Base-by-base conservation (phyloP, 1,284 basidiomycete genomes). In the Fomitopsis pinicola region DNA sequence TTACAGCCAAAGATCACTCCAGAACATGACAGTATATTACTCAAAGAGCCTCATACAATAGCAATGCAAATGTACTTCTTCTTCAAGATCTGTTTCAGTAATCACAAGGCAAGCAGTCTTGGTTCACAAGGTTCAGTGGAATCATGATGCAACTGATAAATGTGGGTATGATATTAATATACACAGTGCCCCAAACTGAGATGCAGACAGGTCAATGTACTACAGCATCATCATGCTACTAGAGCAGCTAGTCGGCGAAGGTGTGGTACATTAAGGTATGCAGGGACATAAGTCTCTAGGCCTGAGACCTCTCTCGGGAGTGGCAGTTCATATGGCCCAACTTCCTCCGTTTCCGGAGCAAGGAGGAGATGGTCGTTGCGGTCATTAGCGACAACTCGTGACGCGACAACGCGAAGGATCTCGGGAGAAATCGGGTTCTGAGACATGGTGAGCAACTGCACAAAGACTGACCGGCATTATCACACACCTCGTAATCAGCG, bases 341-440 rank as follows among this genome's bases (percentile, higher is more conserved):
- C 95, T 76, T 98, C 96, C 71, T 98, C 96, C 44, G 92, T 93
- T 75, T 98, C 96, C 26, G 95, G 95, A 35, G 94, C 88, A 60
- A 98, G 86, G 63, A 98, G 85, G 36, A 98, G 82, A 73, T 97
- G 95, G 75, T 98, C 96, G 71, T 93, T 95, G 71, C 94, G 90
- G 76, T 98, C 96, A 75, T 96, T 95, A 57, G 94, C 91, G 69
- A 94, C 88, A 55, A 98, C 95, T 59, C 95, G 86, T 44, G 94
- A 92, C 44, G 95, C 94, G 52, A 98, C 96, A n/a, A 97, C 93
- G 61, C 93, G 91, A 54, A 98, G 81, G 62, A 98, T 98, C 76
- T 98, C 96, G 36, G 94, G 92, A 0, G 95, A 95, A 69, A 98
- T 97, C 5, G 96, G 96, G 67, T 93, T 95, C 90, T 97, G 9